Conservation (phyloP, 179 eudicot species). For the Dionaea muscipula region DNA sequence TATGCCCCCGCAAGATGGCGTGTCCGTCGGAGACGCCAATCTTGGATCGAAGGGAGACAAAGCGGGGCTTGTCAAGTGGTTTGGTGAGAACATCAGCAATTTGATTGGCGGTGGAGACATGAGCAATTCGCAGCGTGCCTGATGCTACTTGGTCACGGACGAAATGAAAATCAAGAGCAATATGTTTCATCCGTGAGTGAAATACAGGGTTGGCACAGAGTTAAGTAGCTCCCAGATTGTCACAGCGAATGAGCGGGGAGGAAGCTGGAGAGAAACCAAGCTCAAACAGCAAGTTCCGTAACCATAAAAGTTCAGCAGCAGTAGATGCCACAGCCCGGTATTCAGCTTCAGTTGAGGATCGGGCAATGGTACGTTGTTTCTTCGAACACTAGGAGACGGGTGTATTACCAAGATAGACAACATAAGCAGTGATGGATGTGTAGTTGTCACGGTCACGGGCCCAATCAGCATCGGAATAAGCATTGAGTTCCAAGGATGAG, state of each 20-base stretch:
- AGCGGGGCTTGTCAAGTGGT: no score
- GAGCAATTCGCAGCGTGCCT: no score
- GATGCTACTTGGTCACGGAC: neutral
- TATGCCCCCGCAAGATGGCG: neutral
- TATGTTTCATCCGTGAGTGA: conserved; percentile 10
- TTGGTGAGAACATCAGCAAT: no score
- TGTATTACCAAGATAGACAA: neutral
- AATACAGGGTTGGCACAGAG: neutral
- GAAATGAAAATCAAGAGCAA: neutral
- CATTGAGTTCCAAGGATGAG: neutral
- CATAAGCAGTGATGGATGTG: neutral
- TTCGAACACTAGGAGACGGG: neutral
- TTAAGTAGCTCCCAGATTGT: conserved; percentile 1
- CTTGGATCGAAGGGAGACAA: no score
- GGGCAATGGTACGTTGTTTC: neutral
- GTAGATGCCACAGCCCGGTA: conserved; percentile 2
- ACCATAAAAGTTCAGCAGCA: neutral
- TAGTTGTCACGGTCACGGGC: conserved; percentile 1
- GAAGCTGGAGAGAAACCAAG: neutral
- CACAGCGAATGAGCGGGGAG: neutral
- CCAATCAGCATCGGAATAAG: neutral
- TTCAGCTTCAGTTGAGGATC: conserved; percentile 4
- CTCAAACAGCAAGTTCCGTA: neutral
- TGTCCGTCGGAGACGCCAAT: no score
- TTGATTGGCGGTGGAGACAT: no score